These are phyloP conservation scores for Cryptosporidium muris DNA, from an alignment of 169 alveolate species.

Conservation along the genomic window DNA sequence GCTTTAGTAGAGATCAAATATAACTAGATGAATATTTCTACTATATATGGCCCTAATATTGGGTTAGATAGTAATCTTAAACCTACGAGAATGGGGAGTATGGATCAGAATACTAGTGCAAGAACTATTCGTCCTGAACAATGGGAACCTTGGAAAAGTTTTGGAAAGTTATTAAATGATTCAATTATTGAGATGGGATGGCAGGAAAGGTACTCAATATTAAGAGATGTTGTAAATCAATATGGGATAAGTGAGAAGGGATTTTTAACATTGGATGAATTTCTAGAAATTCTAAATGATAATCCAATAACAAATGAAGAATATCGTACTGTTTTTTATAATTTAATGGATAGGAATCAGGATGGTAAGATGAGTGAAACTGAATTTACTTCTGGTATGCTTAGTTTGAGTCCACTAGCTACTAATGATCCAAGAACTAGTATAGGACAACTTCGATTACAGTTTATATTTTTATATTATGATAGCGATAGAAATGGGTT, in stretches of 20 bases:
- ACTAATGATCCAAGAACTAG: constrained; percentile 61
- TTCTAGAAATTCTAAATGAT: constrained; percentile 33
- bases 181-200: constrained; percentile 66
- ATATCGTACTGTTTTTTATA: constrained; percentile 49
- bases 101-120: constrained; percentile 8
- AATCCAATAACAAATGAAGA: constrained; percentile 58
- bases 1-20: neutral
- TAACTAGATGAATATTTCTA: constrained; percentile 8
- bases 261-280: constrained; percentile 26
- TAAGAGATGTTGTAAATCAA: constrained; percentile 23
- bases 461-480: constrained; percentile 72
- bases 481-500: constrained; percentile 72
- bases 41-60: constrained; percentile 25
- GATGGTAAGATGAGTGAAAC: constrained; percentile 51
- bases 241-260: constrained; percentile 51
- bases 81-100: neutral
- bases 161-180: constrained; percentile 44
- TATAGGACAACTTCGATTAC: constrained; percentile 71
- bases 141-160: constrained; percentile 68
- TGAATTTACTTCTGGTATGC: constrained; percentile 66
- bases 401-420: constrained; percentile 63
- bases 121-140: constrained; percentile 62
- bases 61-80: neutral
- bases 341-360: constrained; percentile 66
- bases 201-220: constrained; percentile 60